A percentile compares a stretch with the other conserved stretches of the same genome.
phyloP scores from a whole-genome alignment of 345 rosid genomes.

The Salix viminalis region DNA sequence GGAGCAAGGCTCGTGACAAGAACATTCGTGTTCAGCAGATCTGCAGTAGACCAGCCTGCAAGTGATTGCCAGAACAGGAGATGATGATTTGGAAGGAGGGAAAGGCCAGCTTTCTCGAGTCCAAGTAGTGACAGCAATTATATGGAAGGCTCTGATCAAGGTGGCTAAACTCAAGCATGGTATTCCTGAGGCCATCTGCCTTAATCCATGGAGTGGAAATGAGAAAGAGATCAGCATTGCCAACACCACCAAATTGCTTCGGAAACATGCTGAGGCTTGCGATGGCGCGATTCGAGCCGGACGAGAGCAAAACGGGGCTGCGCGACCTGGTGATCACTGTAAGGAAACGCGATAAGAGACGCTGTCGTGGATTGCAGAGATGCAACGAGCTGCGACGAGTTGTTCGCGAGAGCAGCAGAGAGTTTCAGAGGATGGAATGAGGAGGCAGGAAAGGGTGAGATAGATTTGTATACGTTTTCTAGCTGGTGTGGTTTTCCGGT shows the following conservation, averaged over 20 bases:
- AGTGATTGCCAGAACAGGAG: neutral
- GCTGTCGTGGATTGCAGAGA: neutral
- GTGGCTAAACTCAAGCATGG: conserved; percentile 5
- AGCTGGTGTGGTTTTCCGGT: conserved; percentile 28
- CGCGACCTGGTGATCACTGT: conserved; percentile 14
- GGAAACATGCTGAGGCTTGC: conserved; percentile 8
- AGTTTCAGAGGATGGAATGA: neutral
- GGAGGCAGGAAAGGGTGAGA: neutral
- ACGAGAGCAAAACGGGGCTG: conserved; percentile 4
- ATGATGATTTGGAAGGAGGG: neutral
- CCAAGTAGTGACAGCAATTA: conserved; percentile 36
- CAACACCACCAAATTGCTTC: conserved; percentile 5
- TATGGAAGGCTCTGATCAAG: conserved; percentile 27
- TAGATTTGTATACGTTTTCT: conserved; percentile 13
- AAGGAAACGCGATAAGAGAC: conserved; percentile 18
- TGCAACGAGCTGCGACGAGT: neutral
- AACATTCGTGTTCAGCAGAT: conserved; percentile 23
- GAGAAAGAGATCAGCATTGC: conserved; percentile 7
- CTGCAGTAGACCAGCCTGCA: conserved; percentile 1
- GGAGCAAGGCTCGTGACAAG: conserved; percentile 21
- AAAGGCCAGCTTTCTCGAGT: conserved; percentile 28
- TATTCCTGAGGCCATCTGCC: conserved; percentile 8
- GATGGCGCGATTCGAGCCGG: neutral
- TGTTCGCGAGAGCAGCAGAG: neutral
- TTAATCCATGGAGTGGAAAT: conserved; percentile 3